These are phyloP conservation scores for Lodderomyces elongisporus DNA, from an alignment of 1,139 yeast species.

Conservation along the genomic window DNA sequence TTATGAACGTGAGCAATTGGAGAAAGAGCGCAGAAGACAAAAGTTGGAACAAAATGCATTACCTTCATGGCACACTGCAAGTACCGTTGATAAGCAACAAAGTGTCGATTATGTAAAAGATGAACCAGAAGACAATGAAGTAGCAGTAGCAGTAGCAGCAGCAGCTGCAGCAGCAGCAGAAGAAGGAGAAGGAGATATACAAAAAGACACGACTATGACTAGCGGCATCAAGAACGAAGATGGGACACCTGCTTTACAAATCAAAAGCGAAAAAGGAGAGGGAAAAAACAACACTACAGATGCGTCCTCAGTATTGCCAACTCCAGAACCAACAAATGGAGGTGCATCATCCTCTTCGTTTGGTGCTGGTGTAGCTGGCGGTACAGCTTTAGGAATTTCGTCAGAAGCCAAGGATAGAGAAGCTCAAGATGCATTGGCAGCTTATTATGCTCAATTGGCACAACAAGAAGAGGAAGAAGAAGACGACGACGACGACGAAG, in stretches of 20 bases:
- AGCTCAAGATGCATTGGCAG: constrained; percentile 74
- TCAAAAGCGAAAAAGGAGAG: constrained; percentile 6
- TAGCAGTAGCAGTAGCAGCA: background rate
- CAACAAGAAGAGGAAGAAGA: constrained; percentile 58
- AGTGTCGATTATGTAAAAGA: constrained; percentile 26
- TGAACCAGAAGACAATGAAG: constrained; percentile 10
- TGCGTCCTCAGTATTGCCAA: constrained; percentile 5
- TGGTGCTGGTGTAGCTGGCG: constrained; percentile 2
- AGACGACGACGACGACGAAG: constrained; percentile 60
- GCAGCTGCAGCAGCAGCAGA: constrained; percentile 7
- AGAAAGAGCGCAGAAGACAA: constrained; percentile 62
- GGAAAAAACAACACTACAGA: constrained; percentile 1
- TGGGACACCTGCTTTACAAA: background rate
- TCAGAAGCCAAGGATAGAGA: constrained; percentile 50
- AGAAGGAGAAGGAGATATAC: constrained; percentile 17
- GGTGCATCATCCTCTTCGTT: background rate
- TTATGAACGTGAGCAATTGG: constrained; percentile 59
- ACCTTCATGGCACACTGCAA: constrained; percentile 92
- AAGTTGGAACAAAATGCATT: constrained; percentile 88
- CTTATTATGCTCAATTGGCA: constrained; percentile 70
- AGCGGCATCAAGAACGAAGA: constrained; percentile 12
- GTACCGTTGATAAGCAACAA: constrained; percentile 63
- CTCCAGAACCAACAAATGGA: constrained; percentile 5
- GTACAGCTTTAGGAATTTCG: constrained; percentile 5
- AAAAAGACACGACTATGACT: no score